A percentile compares a stretch with the other conserved stretches of the same genome.
phyloP scores from a whole-genome alignment of 108 stramenopile species.

The Cyclostephanos invisitatus region DNA sequence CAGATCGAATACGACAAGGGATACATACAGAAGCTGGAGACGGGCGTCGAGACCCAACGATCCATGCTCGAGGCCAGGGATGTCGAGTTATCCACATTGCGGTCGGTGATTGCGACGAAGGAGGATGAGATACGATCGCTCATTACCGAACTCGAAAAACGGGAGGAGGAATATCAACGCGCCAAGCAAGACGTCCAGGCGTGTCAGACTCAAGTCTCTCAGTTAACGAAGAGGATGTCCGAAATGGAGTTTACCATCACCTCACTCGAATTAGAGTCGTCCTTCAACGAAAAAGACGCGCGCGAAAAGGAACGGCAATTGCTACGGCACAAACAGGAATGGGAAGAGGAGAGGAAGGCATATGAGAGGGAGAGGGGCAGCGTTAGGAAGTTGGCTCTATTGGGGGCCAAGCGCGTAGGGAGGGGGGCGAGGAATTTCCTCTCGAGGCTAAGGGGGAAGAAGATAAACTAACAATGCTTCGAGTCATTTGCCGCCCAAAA shows the following conservation, averaged over 20 bases:
- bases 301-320: conserved; percentile 16
- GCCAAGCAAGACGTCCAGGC: neutral
- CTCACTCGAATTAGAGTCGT: conserved; percentile 13
- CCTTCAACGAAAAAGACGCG: conserved; percentile 10
- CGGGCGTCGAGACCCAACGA: conserved; percentile 9
- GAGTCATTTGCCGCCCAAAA: too few species aligned
- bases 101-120: neutral
- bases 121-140: conserved; percentile 26
- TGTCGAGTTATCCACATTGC: neutral
- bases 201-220: conserved; percentile 5
- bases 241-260: conserved; percentile 8
- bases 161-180: neutral
- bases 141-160: neutral
- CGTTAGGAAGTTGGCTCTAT: conserved; percentile 25
- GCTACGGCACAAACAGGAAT: neutral
- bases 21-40: conserved; percentile 11
- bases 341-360: neutral
- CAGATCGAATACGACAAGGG: conserved; percentile 22
- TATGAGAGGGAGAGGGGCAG: conserved; percentile 40
- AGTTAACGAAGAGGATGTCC: conserved; percentile 3
- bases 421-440: conserved; percentile 21
- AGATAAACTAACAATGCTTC: conserved; percentile 4
- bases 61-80: conserved; percentile 18
- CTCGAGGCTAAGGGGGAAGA: conserved; percentile 13
- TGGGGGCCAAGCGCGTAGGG: conserved; percentile 31